These are phyloP conservation scores for Cystobasidiaceae sp. DNA, from an alignment of 1,284 basidiomycete genomes.

Conservation along the genomic window DNA sequence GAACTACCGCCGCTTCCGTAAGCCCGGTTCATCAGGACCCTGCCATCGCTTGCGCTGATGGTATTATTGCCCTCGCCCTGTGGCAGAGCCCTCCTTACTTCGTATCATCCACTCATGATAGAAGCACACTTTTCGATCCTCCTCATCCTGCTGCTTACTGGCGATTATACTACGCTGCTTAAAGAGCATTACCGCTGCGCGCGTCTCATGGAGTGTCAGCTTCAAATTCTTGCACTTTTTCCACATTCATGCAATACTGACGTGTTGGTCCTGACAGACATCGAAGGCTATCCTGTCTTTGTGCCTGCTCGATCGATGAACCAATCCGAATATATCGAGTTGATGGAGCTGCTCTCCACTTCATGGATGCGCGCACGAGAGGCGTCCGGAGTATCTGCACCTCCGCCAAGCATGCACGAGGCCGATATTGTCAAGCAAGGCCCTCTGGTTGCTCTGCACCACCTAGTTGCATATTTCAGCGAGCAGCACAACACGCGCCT, in stretches of 20 bases:
- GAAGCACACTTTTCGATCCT: constrained; percentile 73
- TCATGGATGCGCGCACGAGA: constrained; percentile 60
- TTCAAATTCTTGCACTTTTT: constrained; percentile 44
- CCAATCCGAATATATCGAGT: constrained; percentile 74
- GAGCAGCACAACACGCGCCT: constrained; percentile 31
- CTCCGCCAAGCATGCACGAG: constrained; percentile 49
- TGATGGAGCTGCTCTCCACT: constrained; percentile 64
- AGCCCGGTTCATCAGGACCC: background rate
- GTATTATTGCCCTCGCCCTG: background rate
- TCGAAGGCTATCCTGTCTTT: constrained; percentile 78
- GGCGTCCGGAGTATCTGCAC: constrained; percentile 54
- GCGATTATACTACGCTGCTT: constrained; percentile 60
- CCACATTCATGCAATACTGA: background rate
- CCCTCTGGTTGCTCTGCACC: constrained; percentile 28
- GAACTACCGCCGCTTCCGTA: constrained; percentile 1
- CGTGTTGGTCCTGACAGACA: constrained; percentile 52
- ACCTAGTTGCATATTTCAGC: constrained; percentile 32
- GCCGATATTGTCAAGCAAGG: constrained; percentile 29
- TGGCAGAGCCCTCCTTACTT: constrained; percentile 56
- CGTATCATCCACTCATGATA: constrained; percentile 75
- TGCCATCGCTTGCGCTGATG: background rate
- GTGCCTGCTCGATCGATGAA: constrained; percentile 73
- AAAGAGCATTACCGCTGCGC: constrained; percentile 61
- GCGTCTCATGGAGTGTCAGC: constrained; percentile 46
- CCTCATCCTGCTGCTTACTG: constrained; percentile 64